These are phyloP conservation scores for Myxozyma mucilagina DNA, from an alignment of 805 yeast species.

Conservation along the genomic window DNA sequence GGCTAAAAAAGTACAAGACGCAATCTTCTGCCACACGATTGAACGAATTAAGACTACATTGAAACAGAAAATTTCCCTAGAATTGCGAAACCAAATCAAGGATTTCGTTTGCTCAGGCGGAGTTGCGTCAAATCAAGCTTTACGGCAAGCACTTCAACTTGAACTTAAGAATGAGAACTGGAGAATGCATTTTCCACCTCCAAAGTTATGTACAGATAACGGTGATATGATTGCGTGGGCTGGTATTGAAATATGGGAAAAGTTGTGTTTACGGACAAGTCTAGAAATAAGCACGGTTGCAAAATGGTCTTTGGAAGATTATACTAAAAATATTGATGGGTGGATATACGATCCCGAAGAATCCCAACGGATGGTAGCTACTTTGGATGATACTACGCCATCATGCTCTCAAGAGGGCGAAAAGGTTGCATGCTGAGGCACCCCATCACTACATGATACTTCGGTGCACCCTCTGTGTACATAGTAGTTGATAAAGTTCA, in stretches of 20 bases:
- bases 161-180: not conserved
- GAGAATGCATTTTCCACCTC: slow-evolving; percentile 55
- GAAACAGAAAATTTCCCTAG: slow-evolving; percentile 10
- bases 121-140: slow-evolving; percentile 72
- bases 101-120: slow-evolving; percentile 89
- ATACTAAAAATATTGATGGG: not conserved
- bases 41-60: slow-evolving; percentile 60
- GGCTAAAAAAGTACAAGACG: slow-evolving; percentile 48
- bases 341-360: slow-evolving; percentile 11
- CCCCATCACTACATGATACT: too few species aligned
- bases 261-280: slow-evolving; percentile 48
- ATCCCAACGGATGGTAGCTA: not conserved
- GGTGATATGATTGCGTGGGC: slow-evolving; percentile 98
- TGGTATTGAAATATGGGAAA: slow-evolving; percentile 81
- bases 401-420: too few species aligned
- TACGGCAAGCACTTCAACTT: slow-evolving; percentile 48
- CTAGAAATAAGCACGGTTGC: slow-evolving; percentile 63
- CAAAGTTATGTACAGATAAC: slow-evolving; percentile 83
- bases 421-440: too few species aligned
- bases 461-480: too few species aligned
- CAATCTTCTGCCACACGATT: slow-evolving; percentile 70
- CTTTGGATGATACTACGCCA: too few species aligned
- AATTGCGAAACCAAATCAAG: slow-evolving; percentile 37
- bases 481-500: too few species aligned
- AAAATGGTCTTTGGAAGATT: slow-evolving; percentile 56